A percentile compares a stretch with the other conserved stretches of the same genome.
Conservation (phyloP, 2,329 filamentous ascomycete species). For the Monosporascus ibericus region DNA sequence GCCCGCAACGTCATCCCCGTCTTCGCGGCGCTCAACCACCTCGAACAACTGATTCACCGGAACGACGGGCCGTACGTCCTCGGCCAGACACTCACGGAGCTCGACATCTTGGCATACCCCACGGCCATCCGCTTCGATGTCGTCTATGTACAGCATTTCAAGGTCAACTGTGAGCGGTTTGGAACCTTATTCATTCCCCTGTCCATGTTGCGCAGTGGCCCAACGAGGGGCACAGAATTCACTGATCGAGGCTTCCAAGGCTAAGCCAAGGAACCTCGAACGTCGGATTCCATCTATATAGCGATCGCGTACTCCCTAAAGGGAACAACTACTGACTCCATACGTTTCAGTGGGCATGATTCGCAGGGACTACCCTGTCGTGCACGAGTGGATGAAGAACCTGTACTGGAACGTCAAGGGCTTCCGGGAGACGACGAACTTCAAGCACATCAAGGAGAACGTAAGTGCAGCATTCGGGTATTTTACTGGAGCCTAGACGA, state of each 20-base stretch:
- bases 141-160: constrained; percentile 62
- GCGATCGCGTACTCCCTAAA: too few relatives aligned
- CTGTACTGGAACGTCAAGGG: constrained; percentile 51
- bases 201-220: too few relatives aligned
- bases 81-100: constrained; percentile 48
- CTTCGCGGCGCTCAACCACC: constrained; percentile 53
- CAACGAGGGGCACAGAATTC: too few relatives aligned
- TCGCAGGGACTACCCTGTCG: constrained; percentile 51
- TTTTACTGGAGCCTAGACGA: not conserved
- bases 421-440: constrained; percentile 55
- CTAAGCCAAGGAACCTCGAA: too few relatives aligned
- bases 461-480: constrained; percentile 7
- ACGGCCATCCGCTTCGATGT: constrained; percentile 55
- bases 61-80: constrained; percentile 47
- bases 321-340: too few relatives aligned
- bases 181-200: too few relatives aligned
- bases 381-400: constrained; percentile 55
- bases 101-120: constrained; percentile 52
- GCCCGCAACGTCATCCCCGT: constrained; percentile 46
- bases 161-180: constrained; percentile 41
- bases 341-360: constrained; percentile 41
- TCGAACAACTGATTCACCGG: constrained; percentile 39
- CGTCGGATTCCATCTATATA: too few relatives aligned
- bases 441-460: constrained; percentile 64
- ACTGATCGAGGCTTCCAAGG: too few relatives aligned